These are phyloP conservation scores for Magnolia changhungtana DNA, from an alignment of 164 flowering plant species.

Conservation along the genomic window DNA sequence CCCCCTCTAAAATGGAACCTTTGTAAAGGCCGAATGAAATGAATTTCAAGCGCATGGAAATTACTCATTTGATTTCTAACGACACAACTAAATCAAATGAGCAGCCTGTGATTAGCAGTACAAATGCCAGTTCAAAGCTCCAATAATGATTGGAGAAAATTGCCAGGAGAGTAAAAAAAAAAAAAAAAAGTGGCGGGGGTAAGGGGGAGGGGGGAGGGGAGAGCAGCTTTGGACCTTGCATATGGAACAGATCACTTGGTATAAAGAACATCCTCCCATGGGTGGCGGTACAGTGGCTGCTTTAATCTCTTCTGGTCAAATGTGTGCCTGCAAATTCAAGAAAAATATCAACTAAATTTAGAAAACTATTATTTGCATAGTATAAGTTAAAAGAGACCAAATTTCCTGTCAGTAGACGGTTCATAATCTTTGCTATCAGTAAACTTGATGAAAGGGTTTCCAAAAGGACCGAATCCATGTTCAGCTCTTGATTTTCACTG, in stretches of 20 bases:
- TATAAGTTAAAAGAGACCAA: background rate
- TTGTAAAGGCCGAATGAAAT: too few species aligned
- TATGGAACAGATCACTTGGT: slow-evolving; percentile 58
- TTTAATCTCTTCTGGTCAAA: slow-evolving; percentile 99
- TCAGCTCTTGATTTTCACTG: too few species aligned
- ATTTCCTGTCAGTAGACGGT: background rate
- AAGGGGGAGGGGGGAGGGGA: background rate
- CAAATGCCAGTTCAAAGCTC: slow-evolving; percentile 18
- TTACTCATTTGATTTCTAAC: background rate
- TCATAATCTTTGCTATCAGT: too few species aligned
- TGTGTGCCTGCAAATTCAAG: slow-evolving; percentile 63
- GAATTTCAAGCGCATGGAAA: background rate
- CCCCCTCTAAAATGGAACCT: too few species aligned
- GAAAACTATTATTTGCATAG: background rate
- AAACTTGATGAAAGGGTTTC: too few species aligned
- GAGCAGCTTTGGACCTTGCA: background rate
- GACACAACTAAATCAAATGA: background rate
- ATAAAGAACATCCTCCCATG: slow-evolving; percentile 99
- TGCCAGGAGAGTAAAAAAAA: slow-evolving; percentile 6
- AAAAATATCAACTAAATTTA: background rate
- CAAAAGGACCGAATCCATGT: too few species aligned
- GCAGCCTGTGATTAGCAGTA: slow-evolving; percentile 3
- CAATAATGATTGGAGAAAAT: slow-evolving; percentile 6
- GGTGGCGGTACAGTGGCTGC: slow-evolving; percentile 98
- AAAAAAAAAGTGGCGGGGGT: too few species aligned